phyloP scores from a whole-genome alignment of 352 stramenopile species.

The Pythium brassicae region DNA sequence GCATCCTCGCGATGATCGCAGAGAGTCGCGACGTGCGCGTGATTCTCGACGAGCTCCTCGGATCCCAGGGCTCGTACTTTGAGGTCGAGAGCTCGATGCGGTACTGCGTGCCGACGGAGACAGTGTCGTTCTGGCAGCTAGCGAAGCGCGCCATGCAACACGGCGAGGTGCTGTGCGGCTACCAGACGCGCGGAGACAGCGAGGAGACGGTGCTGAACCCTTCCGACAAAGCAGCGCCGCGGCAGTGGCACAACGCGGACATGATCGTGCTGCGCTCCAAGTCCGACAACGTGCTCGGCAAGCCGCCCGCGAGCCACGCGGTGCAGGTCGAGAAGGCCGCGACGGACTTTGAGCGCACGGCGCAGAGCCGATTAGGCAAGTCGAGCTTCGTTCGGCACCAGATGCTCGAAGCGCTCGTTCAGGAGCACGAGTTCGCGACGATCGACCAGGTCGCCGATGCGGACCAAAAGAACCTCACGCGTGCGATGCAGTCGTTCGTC shows the following conservation, averaged over 20 bases:
- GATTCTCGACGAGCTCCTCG: constrained; percentile 75
- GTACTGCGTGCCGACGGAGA: constrained; percentile 53
- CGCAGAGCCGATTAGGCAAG: constrained; percentile 40
- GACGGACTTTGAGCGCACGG: constrained; percentile 48
- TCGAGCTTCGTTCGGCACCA: constrained; percentile 39
- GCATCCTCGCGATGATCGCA: constrained; percentile 84
- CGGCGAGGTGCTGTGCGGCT: constrained; percentile 77
- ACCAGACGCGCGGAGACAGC: constrained; percentile 41
- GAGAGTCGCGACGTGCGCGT: constrained; percentile 82
- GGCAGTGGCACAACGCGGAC: constrained; percentile 54
- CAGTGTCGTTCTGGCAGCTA: constrained; percentile 79
- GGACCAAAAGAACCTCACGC: constrained; percentile 25
- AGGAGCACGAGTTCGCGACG: constrained; percentile 38
- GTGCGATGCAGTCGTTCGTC: constrained; percentile 33
- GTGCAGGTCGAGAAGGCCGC: constrained; percentile 2
- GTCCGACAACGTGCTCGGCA: constrained; percentile 17
- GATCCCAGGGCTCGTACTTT: constrained; percentile 62
- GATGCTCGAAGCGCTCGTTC: constrained; percentile 46
- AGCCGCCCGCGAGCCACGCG: background rate
- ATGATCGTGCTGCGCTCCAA: constrained; percentile 61
- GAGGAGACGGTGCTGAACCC: constrained; percentile 76
- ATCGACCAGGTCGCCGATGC: constrained; percentile 24
- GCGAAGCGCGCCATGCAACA: constrained; percentile 46
- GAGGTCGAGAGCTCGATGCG: constrained; percentile 55
- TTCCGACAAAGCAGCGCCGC: constrained; percentile 34